Conservation (phyloP, 2,329 filamentous ascomycete genomes). For the Helotiales sp. region DNA sequence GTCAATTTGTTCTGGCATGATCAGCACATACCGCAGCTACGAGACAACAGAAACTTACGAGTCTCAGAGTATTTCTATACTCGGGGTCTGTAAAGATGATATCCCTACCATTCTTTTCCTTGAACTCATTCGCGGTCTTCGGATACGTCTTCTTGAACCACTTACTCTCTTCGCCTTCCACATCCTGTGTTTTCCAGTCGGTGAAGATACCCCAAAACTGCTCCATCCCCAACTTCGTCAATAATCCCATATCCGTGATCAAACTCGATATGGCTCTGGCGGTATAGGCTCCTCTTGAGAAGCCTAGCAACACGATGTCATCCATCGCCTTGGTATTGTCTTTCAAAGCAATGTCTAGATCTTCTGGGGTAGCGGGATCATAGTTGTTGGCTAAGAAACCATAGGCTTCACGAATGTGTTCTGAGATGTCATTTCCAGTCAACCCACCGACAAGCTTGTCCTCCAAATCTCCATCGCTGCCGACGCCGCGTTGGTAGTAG, state of each 20-base stretch:
- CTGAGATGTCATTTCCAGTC: constrained; percentile 54
- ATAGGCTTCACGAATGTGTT: constrained; percentile 50
- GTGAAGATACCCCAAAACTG: constrained; percentile 43
- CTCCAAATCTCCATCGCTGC: constrained; percentile 49
- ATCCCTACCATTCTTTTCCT: constrained; percentile 15
- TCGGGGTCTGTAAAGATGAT: constrained; percentile 21
- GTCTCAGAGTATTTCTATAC: constrained; percentile 23
- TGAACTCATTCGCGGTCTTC: constrained; percentile 5
- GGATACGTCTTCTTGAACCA: constrained; percentile 21
- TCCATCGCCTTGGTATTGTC: constrained; percentile 28
- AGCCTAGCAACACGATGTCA: constrained; percentile 40
- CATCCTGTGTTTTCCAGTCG: constrained; percentile 36
- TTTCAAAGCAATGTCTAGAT: constrained; percentile 8
- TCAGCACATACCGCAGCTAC: constrained; percentile 1
- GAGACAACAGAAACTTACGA: constrained; percentile 12
- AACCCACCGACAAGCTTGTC: constrained; percentile 52
- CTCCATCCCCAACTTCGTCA: constrained; percentile 44
- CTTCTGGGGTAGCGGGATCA: constrained; percentile 25
- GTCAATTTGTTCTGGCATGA: constrained; percentile 19
- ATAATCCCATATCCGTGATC: constrained; percentile 39
- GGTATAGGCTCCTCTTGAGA: constrained; percentile 43
- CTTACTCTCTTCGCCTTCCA: constrained; percentile 16
- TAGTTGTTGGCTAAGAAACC: constrained; percentile 48
- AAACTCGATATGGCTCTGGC: constrained; percentile 38
- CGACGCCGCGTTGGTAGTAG: constrained; percentile 60